Evolutionary conservation across 768 basidiomycete genomes (phyloP), one percentile per base, ranked within the genome.

Genomic region (Asterophora lycoperdoides): DNA sequence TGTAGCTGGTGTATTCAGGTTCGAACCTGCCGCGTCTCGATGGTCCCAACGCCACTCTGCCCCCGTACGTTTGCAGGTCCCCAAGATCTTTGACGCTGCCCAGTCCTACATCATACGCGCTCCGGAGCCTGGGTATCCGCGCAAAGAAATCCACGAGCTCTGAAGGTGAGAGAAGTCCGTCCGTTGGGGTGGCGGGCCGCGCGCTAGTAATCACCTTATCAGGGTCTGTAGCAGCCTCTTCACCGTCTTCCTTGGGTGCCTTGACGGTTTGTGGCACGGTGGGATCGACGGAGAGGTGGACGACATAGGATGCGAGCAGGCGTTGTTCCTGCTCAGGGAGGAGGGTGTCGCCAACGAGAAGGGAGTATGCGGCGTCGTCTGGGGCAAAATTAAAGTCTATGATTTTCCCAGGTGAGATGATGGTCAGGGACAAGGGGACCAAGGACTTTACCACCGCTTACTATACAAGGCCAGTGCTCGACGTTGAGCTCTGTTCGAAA

Each of bases 301-400:
- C 80, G 40, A 91, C 84, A 35, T 84, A 80, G 3, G 92, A 94
- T 4, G 65, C 57, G 2, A 68, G 60, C 9, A 95, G 70, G 15
- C 61, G 60, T 32, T 76, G 67, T 57, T 73, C 64, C 49, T 93
- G 87, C 13, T 65, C 67, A 0, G 69, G 53, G 1, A 78, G 69
- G n/a, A 94, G 64, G 4, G 73, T 61, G 44, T 83, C 74, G 13
- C 82, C 80, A 5, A 83, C 75, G 13, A 93, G 62, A 26, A 97
- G 76, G 11, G 89, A 79, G 64, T 98, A 97, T 0, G 81, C 80
- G 4, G 89, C 73, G 60, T 94, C 93, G 53, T 75, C 76, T 0
- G 95, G 95, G 11, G 81, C 66, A 46, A 90, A 89, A 64, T 97
- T 98, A 69, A 96, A 93, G 65, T 98, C 94, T 94, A 46, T 6